Evolutionary conservation across 805 yeast species (phyloP).

Genomic region (Helenozyma rhizophorensis): DNA sequence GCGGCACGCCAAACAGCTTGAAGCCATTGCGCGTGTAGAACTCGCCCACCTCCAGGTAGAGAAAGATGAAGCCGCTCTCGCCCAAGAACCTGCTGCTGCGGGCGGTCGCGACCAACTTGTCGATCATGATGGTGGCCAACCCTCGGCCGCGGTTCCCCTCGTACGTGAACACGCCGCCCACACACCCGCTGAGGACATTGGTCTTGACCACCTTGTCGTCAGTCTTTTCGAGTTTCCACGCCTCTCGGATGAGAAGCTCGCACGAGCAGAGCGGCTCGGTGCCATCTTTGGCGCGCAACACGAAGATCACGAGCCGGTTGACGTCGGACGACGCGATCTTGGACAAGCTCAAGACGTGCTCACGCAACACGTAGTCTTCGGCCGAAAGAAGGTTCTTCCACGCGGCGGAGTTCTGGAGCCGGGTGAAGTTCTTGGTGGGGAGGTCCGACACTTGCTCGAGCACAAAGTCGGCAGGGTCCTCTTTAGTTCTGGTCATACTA

Average conservation of each 20-base stretch:
- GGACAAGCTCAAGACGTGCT: slow-evolving; percentile 24
- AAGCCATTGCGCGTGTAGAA: slow-evolving; percentile 37
- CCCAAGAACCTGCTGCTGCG: slow-evolving; percentile 20
- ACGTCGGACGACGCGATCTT: slow-evolving; percentile 15
- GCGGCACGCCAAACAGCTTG: slow-evolving; percentile 32
- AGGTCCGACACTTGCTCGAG: slow-evolving; percentile 19
- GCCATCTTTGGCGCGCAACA: slow-evolving; percentile 17
- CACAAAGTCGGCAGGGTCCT: slow-evolving; percentile 9
- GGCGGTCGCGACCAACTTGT: slow-evolving; percentile 26
- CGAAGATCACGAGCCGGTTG: slow-evolving; percentile 21
- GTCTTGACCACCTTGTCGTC: slow-evolving; percentile 14
- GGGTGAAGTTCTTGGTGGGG: slow-evolving; percentile 26
- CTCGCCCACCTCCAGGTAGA: slow-evolving; percentile 43
- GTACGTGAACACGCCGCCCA: slow-evolving; percentile 40
- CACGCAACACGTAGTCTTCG: slow-evolving; percentile 34
- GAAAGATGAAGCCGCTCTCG: slow-evolving; percentile 29
- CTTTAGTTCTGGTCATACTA: too few species aligned
- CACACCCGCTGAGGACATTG: slow-evolving; percentile 28
- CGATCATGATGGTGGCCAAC: slow-evolving; percentile 36
- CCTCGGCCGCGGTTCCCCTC: slow-evolving; percentile 35
- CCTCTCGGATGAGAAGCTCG: slow-evolving; percentile 30
- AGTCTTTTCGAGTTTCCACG: slow-evolving; percentile 21
- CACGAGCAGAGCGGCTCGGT: slow-evolving; percentile 29
- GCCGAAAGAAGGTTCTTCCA: slow-evolving; percentile 35
- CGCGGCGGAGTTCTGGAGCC: slow-evolving; percentile 28